Evolutionary conservation across 108 stramenopile species (phyloP), one percentile per base, ranked within the genome.

Genomic region (Epipyxis sp.): DNA sequence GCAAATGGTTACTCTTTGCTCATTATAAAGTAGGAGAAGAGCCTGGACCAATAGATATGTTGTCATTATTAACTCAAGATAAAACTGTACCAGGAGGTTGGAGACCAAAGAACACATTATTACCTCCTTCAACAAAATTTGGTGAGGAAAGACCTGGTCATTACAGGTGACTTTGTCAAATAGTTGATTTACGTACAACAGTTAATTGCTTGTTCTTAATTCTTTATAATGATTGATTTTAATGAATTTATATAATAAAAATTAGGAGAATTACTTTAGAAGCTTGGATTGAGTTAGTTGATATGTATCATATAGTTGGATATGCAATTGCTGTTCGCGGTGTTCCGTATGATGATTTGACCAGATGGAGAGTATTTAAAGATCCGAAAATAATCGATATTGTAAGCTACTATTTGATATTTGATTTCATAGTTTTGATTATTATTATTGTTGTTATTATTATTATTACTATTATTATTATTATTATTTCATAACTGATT

Each of bases 91-190:
- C 61, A 65, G 61, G 61, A 6, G 61, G 61, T 3, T 65, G 61
- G 61, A 3, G 61, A 32, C 34, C 61, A 3, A 65, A 65, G 34
- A 3, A 25, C 6, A 65, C 20, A 10, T 32, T 65, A 10, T 32
- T 65, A 6, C 61, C 61, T 16, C 61, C 61, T 6, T 65, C 13
- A 6, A 65, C 61, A 10, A 65, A 65, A 25, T 65, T 65, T 57
- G 71, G 71, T 6, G 71, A 74, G 32, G 71, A 74, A 32, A 3
- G 46, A 39, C 71, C 71, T 3, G 71, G 71, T 10, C 71, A 74
- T 32, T 74, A 54, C 34, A 13, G 71, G n/a, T n/a, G n/a, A n/a
- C n/a, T n/a, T n/a, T n/a, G n/a, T 57, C 25, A 57, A n/a, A 57
- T 57, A n/a, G 54, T 57, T 57, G 25, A n/a, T n/a, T 57, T 57